Evolutionary conservation across 2,329 filamentous ascomycete species (phyloP).

Genomic region (Penicillium sp.): DNA sequence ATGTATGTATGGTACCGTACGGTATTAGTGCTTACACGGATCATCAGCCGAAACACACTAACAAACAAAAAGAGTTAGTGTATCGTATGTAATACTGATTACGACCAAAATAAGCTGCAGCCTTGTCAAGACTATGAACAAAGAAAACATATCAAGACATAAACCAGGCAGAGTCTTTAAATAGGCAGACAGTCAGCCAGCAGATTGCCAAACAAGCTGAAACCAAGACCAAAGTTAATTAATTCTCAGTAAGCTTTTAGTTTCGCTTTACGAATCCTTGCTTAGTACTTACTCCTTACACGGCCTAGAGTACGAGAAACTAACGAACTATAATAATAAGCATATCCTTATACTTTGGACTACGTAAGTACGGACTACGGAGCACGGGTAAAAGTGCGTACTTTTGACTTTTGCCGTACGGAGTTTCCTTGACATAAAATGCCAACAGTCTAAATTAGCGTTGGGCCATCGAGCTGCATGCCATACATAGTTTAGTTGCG

Average conservation of each 20-base stretch:
- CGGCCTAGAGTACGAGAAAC: no score
- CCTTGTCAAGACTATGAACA: background rate
- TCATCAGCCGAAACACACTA: background rate
- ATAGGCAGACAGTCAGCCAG: background rate
- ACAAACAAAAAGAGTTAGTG: no score
- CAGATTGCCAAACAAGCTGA: no score
- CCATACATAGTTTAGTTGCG: background rate
- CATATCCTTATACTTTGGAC: background rate
- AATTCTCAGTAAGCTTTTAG: background rate
- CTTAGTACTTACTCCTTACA: background rate
- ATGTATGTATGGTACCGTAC: background rate
- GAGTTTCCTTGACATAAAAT: no score
- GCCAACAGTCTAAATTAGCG: no score
- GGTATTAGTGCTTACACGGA: background rate
- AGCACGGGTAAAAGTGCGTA: no score
- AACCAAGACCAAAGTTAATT: background rate
- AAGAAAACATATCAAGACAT: background rate
- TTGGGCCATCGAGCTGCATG: background rate
- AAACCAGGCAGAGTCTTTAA: background rate
- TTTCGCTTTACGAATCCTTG: background rate
- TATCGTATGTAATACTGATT: no score
- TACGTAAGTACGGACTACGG: no score
- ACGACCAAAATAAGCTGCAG: no score
- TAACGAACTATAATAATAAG: background rate
- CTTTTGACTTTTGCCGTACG: background rate